Conservation (phyloP, 2,329 filamentous ascomycete species). For the Neofusicoccum parvum region DNA sequence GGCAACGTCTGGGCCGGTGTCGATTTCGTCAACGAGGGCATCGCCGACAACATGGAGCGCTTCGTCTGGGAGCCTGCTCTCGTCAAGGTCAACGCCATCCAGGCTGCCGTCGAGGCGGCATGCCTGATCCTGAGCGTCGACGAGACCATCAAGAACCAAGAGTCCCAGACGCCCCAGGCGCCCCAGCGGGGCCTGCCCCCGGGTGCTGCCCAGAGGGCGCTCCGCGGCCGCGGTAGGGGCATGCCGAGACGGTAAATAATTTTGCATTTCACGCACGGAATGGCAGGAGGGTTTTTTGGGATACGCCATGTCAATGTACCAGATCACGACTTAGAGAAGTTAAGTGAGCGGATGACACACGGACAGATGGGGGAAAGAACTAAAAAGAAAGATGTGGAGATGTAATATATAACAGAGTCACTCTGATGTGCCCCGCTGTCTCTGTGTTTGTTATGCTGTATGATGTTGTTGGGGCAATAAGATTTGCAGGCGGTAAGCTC, state of each 20-base stretch:
- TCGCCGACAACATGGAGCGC: slow-evolving; percentile 88
- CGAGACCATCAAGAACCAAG: slow-evolving; percentile 98
- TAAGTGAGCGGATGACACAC: slow-evolving; percentile 1
- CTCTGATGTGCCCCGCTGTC: background rate
- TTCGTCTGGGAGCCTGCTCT: slow-evolving; percentile 98
- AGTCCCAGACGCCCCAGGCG: slow-evolving; percentile 81
- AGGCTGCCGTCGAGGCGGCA: slow-evolving; percentile 91
- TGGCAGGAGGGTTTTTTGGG: background rate
- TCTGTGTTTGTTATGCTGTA: background rate
- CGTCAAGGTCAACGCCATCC: slow-evolving; percentile 96
- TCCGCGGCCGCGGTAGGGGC: slow-evolving; percentile 80
- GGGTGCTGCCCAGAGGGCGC: slow-evolving; percentile 80
- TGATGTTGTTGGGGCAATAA: background rate
- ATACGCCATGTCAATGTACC: slow-evolving; percentile 12
- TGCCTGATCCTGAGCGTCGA: slow-evolving; percentile 96
- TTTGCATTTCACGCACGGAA: background rate
- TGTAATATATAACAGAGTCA: slow-evolving; percentile 13
- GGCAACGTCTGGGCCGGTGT: slow-evolving; percentile 93
- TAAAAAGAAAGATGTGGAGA: slow-evolving; percentile 1
- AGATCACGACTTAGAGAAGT: slow-evolving; percentile 12
- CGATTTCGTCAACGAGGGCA: slow-evolving; percentile 89
- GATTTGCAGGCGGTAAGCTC: background rate
- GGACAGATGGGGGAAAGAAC: background rate
- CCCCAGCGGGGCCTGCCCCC: slow-evolving; percentile 67
- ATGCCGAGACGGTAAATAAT: slow-evolving; percentile 73